A percentile compares a stretch with the other conserved stretches of the same genome.
Conservation (phyloP, 1,284 basidiomycete genomes). For the Moesziomyces aphidis region DNA sequence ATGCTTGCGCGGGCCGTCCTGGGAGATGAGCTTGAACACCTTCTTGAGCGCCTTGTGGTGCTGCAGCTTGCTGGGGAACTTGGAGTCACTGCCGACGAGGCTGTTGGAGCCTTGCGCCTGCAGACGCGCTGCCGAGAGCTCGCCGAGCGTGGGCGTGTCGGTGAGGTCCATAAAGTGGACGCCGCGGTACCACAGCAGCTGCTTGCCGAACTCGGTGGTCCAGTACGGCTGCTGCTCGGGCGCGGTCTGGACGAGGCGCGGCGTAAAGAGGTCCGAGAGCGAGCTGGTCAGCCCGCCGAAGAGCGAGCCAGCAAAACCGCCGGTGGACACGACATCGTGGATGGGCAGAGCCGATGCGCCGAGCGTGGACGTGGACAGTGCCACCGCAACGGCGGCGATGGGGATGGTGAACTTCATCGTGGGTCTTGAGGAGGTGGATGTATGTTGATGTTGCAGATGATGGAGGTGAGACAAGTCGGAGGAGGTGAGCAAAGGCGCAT, state of each 20-base stretch:
- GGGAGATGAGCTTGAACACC: slow-evolving; percentile 47
- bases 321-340: slow-evolving; percentile 14
- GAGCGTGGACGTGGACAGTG: slow-evolving; percentile 2
- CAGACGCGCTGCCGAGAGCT: slow-evolving; percentile 19
- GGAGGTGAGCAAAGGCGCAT: not conserved
- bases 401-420: slow-evolving; percentile 40
- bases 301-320: slow-evolving; percentile 22
- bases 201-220: slow-evolving; percentile 60
- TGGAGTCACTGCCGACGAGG: slow-evolving; percentile 1
- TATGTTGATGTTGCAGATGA: slow-evolving; percentile 2
- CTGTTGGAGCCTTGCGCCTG: not conserved
- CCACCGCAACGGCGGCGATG: slow-evolving; percentile 15
- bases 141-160: slow-evolving; percentile 31
- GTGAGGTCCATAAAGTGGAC: slow-evolving; percentile 63
- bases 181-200: slow-evolving; percentile 44
- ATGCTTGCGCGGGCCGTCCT: slow-evolving; percentile 50
- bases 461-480: slow-evolving; percentile 1
- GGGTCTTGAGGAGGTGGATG: not conserved
- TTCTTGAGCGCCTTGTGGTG: slow-evolving; percentile 39
- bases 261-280: slow-evolving; percentile 18
- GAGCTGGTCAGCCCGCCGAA: slow-evolving; percentile 16
- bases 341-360: slow-evolving; percentile 21
- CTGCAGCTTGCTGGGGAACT: slow-evolving; percentile 41
- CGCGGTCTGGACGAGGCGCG: slow-evolving; percentile 43
- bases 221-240: slow-evolving; percentile 47